Conservation (phyloP, 768 basidiomycete genomes). For the Mycena rebaudengoi region DNA sequence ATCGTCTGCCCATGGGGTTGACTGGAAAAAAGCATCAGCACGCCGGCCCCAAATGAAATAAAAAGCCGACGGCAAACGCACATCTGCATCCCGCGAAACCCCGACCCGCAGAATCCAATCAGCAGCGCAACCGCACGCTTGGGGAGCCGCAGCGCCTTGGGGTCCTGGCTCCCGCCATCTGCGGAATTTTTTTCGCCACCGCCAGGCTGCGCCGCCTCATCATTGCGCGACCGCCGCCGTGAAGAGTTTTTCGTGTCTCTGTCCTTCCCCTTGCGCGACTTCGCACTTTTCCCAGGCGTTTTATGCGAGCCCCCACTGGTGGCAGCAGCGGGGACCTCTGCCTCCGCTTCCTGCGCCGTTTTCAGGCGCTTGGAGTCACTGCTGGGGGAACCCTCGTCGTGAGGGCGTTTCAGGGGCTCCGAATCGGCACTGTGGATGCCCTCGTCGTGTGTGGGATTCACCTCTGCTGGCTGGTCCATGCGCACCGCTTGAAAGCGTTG, state of each 20-base stretch:
- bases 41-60: not conserved
- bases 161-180: slow-evolving; percentile 26
- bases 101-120: slow-evolving; percentile 92
- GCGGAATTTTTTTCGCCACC: slow-evolving; percentile 17
- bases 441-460: no score
- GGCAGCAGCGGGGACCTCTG: not conserved
- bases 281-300: slow-evolving; percentile 24
- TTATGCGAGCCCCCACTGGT: no score
- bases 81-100: slow-evolving; percentile 97
- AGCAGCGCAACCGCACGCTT: slow-evolving; percentile 88
- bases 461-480: no score
- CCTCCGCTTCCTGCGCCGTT: not conserved
- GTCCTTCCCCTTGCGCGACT: slow-evolving; percentile 44
- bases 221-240: slow-evolving; percentile 52
- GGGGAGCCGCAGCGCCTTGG: slow-evolving; percentile 70
- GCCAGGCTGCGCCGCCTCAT: slow-evolving; percentile 37
- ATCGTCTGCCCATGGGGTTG: slow-evolving; percentile 84
- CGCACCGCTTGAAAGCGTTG: no score
- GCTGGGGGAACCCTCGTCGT: slow-evolving; percentile 19
- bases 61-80: slow-evolving; percentile 57
- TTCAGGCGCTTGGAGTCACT: slow-evolving; percentile 25
- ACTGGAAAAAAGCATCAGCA: slow-evolving; percentile 46
- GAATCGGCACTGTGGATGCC: not conserved
- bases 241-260: slow-evolving; percentile 48
- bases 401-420: slow-evolving; percentile 5